Evolutionary conservation across 495 filamentous ascomycete species (phyloP), one percentile per base, ranked within the genome.

Genomic region (Aspergillus leporis): DNA sequence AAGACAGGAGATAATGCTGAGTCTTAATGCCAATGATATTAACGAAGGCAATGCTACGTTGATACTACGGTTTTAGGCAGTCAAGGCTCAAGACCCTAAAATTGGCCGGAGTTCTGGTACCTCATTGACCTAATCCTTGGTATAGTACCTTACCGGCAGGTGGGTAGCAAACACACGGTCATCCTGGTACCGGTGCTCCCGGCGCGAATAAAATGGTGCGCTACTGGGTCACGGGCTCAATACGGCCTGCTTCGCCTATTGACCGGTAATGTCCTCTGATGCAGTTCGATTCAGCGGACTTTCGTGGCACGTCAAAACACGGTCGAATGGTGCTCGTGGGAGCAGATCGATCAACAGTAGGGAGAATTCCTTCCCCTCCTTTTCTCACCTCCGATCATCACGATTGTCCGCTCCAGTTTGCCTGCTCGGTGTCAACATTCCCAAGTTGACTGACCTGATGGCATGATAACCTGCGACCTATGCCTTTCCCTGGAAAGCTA

Each of bases 351-450:
- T 25, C 14, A 49, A 32, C 34, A 55, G 13, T 57, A 46, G 31
- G 51, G 59, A 47, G 45, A 43, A 53, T 38, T 21, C 52, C 34
- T 30, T 43, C 38, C 43, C 53, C 46, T 41, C 45, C 51, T 30
- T 50, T 50, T 52, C 41, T 30, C 55, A 46, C 47, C 49, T 60
- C 40, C 23, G 65, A 65, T 66, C 49, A 65, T 55, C 66, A 55
- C 22, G 60, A 60, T 65, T 47, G 18, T 61, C 60, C 58, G 49
- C 50, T 48, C 43, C 55, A 50, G 32, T 47, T 51, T 49, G 43
- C 49, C 51, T 60, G 23, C 46, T 61, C 51, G 51, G 47, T 23
- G 43, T 22, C 52, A 58, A 23, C 40, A 59, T 61, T 60, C 59
- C 10, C 21, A 47, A 36, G 51, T 40, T 57, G 45, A 59, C 56